A percentile compares a stretch with the other conserved stretches of the same genome.
Conservation (phyloP, 305 asterid genomes). For the Fraxinus baroniana region DNA sequence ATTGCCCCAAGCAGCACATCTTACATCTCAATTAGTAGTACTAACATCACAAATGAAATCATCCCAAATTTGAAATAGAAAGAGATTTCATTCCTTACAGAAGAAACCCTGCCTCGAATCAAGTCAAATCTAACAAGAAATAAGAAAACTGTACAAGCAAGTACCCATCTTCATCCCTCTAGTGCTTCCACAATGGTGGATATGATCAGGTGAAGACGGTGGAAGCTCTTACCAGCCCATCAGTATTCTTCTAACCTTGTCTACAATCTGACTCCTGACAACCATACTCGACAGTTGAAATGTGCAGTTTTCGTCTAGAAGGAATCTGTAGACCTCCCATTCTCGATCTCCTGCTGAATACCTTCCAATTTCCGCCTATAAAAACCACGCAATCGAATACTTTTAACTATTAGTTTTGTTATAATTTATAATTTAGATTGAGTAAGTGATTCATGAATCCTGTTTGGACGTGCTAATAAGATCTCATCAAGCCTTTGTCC, state of each 20-base stretch:
- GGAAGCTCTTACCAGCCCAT: conserved; percentile 80
- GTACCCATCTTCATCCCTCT: too few relatives aligned
- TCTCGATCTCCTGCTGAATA: conserved; percentile 60
- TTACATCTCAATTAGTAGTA: background rate
- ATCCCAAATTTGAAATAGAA: background rate
- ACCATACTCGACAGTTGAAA: conserved; percentile 34
- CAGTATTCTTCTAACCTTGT: conserved; percentile 73
- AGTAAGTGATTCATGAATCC: background rate
- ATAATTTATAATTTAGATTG: background rate
- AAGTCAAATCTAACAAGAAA: too few relatives aligned
- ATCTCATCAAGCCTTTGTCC: background rate
- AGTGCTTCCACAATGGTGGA: background rate
- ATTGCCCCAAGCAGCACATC: background rate
- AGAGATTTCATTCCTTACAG: background rate
- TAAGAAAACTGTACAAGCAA: too few relatives aligned
- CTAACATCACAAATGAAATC: background rate
- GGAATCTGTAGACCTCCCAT: conserved; percentile 88
- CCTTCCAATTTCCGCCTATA: conserved; percentile 82
- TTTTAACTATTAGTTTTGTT: background rate
- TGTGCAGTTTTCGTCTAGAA: conserved; percentile 55
- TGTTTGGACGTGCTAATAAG: background rate
- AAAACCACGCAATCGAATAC: conserved; percentile 3
- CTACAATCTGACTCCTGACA: conserved; percentile 61
- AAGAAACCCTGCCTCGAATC: background rate
- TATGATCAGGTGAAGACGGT: conserved; percentile 1